Conservation (phyloP, 352 stramenopile genomes). For the Pythium folliculosum region DNA sequence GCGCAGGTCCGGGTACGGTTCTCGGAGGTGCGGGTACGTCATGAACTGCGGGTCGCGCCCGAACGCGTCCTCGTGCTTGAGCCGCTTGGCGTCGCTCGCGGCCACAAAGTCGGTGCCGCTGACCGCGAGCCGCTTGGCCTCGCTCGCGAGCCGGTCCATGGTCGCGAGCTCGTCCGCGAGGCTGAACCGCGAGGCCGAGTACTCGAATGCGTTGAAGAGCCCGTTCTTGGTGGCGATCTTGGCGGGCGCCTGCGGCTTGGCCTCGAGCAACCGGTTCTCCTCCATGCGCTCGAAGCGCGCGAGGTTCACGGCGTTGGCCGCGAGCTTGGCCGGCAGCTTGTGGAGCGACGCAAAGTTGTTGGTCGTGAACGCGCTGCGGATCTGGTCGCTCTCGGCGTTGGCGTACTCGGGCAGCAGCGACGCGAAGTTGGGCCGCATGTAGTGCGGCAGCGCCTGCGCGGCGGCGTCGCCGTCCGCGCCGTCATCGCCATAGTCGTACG, state of each 20-base stretch:
- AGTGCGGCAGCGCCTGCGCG: conserved; percentile 43
- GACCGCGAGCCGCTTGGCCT: conserved; percentile 73
- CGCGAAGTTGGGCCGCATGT: conserved; percentile 84
- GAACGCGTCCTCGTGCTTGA: conserved; percentile 83
- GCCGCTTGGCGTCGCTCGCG: conserved; percentile 39
- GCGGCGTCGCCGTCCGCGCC: conserved; percentile 3
- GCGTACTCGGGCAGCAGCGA: conserved; percentile 80
- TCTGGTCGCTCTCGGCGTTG: conserved; percentile 75
- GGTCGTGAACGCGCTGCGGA: conserved; percentile 69
- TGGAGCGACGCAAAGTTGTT: conserved; percentile 71
- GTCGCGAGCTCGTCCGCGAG: conserved; percentile 62
- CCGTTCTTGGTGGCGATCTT: conserved; percentile 70
- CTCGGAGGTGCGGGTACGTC: conserved; percentile 66
- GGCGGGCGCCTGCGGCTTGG: conserved; percentile 22
- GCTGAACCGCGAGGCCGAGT: conserved; percentile 67
- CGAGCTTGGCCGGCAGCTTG: conserved; percentile 56
- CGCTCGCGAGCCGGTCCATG: conserved; percentile 62
- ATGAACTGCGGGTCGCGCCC: conserved; percentile 29
- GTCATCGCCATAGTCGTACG: conserved; percentile 1
- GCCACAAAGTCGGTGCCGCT: conserved; percentile 73
- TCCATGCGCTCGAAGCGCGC: conserved; percentile 78
- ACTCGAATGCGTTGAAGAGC: conserved; percentile 81
- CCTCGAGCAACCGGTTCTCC: conserved; percentile 55
- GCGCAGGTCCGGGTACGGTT: conserved; percentile 58
- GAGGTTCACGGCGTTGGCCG: conserved; percentile 62